phyloP scores from a whole-genome alignment of 345 rosid species.

The Acer saccharum region DNA sequence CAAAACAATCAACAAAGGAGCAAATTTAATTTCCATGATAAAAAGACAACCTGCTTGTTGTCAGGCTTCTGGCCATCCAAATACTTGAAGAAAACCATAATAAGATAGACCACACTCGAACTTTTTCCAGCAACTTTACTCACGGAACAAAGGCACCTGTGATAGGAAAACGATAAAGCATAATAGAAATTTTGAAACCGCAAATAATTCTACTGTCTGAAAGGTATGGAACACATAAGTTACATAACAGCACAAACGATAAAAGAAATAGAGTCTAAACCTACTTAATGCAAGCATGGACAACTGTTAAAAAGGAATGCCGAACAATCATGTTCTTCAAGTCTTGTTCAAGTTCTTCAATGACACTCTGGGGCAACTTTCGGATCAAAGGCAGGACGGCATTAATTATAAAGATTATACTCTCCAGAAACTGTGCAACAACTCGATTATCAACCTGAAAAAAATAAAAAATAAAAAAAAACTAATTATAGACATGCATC shows the following conservation, averaged over 20 bases:
- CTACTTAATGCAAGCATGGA: constrained; percentile 98
- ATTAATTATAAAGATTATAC: constrained; percentile 87
- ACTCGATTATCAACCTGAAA: constrained; percentile 84
- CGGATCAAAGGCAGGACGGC: constrained; percentile 85
- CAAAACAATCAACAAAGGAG: not conserved
- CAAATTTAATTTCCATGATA: constrained; percentile 8
- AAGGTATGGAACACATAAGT: not conserved
- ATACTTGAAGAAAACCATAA: constrained; percentile 82
- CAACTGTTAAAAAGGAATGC: constrained; percentile 94
- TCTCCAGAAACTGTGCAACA: constrained; percentile 89
- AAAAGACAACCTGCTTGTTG: constrained; percentile 78
- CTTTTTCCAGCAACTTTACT: constrained; percentile 76
- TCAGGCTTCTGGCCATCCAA: constrained; percentile 71
- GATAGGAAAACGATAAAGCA: constrained; percentile 16
- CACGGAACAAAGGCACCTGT: constrained; percentile 92
- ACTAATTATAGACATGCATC: constrained; percentile 9
- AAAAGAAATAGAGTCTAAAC: constrained; percentile 24
- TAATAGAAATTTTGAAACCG: constrained; percentile 9
- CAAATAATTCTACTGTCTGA: not conserved
- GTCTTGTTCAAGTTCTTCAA: constrained; percentile 95
- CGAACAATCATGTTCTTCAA: constrained; percentile 94
- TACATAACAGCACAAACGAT: not conserved
- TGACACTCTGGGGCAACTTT: constrained; percentile 73
- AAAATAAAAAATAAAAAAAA: constrained; percentile 22
- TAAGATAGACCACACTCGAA: constrained; percentile 72